Conservation (phyloP, 2,329 filamentous ascomycete species). For the Colletotrichum scovillei region DNA sequence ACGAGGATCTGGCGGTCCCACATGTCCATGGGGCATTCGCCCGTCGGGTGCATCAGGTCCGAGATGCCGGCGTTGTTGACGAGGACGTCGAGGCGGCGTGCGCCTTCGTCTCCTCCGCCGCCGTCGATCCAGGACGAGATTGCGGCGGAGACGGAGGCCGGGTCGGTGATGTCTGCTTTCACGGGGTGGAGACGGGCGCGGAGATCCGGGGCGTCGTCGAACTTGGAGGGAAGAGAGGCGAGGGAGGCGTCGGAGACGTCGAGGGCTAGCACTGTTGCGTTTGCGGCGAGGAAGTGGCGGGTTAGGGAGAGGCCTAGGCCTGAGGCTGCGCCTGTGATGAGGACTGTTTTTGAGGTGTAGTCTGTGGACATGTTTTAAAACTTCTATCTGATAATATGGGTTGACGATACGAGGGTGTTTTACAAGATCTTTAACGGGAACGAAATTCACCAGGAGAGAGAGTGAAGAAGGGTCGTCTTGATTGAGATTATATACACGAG, state of each 20-base stretch:
- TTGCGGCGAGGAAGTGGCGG: conserved; percentile 13
- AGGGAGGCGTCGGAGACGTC: conserved; percentile 11
- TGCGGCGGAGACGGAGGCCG: background rate
- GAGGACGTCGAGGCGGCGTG: conserved; percentile 57
- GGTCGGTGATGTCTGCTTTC: background rate
- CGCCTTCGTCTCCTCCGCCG: background rate
- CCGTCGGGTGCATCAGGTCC: conserved; percentile 66
- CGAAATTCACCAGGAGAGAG: too few species aligned
- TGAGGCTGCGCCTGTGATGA: conserved; percentile 19
- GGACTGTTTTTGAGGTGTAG: conserved; percentile 28
- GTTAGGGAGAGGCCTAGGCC: conserved; percentile 13
- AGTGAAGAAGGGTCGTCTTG: too few species aligned
- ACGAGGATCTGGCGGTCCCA: conserved; percentile 67
- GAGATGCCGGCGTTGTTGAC: conserved; percentile 70
- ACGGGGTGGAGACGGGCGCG: background rate
- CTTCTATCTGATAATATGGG: background rate
- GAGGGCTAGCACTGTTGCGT: conserved; percentile 17
- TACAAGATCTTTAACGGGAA: too few species aligned
- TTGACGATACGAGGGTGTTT: background rate
- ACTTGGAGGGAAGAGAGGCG: background rate
- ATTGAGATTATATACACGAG: too few species aligned
- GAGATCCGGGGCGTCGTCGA: background rate
- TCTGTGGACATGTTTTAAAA: conserved; percentile 1
- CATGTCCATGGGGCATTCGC: conserved; percentile 53
- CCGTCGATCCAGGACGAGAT: background rate